Evolutionary conservation across 345 rosid species (phyloP).

Genomic region (Erysimum cheiranthoides): DNA sequence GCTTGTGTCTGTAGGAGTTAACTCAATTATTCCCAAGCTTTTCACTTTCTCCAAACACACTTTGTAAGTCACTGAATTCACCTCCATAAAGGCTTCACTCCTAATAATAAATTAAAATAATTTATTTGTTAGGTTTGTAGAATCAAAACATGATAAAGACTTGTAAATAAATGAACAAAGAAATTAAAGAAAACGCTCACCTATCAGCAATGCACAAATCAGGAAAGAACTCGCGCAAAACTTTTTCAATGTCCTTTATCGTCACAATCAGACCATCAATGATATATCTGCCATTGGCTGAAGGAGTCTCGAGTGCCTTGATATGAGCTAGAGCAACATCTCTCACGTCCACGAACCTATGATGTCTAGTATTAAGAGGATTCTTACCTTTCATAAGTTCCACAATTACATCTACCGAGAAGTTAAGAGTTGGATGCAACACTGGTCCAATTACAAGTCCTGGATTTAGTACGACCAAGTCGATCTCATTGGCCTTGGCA

Average conservation of each 20-base stretch:
- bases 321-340: slow-evolving; percentile 61
- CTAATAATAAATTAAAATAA: neutral
- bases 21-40: slow-evolving; percentile 44
- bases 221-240: slow-evolving; percentile 44
- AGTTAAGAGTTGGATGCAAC: slow-evolving; percentile 51
- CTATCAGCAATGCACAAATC: slow-evolving; percentile 23
- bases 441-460: slow-evolving; percentile 54
- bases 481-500: slow-evolving; percentile 48
- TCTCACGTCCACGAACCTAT: slow-evolving; percentile 56
- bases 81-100: neutral
- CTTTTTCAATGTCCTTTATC: slow-evolving; percentile 8
- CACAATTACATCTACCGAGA: slow-evolving; percentile 31
- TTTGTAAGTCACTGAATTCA: slow-evolving; percentile 12
- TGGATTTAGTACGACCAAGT: slow-evolving; percentile 50
- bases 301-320: slow-evolving; percentile 52
- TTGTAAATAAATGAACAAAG: neutral
- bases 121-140: neutral
- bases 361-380: neutral
- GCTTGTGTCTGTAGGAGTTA: slow-evolving; percentile 58
- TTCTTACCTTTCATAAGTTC: slow-evolving; percentile 44
- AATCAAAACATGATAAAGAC: neutral
- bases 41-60: slow-evolving; percentile 35
- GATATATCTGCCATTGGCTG: slow-evolving; percentile 54
- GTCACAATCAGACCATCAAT: slow-evolving; percentile 41
- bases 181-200: slow-evolving; percentile 15